Conservation (phyloP, 495 filamentous ascomycete species). For the Hypoxylon cercidicola region DNA sequence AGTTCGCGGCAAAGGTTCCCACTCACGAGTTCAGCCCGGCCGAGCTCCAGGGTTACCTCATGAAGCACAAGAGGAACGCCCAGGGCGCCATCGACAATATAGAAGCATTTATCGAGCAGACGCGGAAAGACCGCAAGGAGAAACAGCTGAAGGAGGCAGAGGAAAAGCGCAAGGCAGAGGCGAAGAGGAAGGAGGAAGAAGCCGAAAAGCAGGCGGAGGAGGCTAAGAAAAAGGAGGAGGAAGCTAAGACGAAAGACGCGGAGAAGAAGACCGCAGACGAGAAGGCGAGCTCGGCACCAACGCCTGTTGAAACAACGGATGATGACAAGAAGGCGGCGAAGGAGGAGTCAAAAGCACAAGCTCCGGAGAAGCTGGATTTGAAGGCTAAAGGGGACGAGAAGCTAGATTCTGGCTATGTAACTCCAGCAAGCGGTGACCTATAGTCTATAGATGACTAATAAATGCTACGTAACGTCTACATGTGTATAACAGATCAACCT, state of each 20-base stretch:
- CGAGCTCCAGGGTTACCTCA: conserved; percentile 80
- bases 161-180: conserved; percentile 53
- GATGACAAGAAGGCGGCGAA: conserved; percentile 20
- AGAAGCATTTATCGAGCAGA: conserved; percentile 66
- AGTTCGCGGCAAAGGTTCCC: conserved; percentile 72
- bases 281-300: conserved; percentile 37
- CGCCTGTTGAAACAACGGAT: conserved; percentile 2
- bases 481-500: background rate
- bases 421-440: conserved; percentile 34
- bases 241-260: conserved; percentile 35
- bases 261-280: conserved; percentile 45
- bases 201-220: conserved; percentile 47
- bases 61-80: conserved; percentile 73
- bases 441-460: conserved; percentile 9
- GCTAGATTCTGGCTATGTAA: conserved; percentile 42
- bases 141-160: conserved; percentile 60
- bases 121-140: conserved; percentile 67
- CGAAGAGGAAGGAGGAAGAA: conserved; percentile 47
- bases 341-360: conserved; percentile 23
- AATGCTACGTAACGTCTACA: conserved; percentile 11
- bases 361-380: conserved; percentile 22
- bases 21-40: conserved; percentile 74
- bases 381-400: conserved; percentile 32
- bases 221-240: conserved; percentile 39
- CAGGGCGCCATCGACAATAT: conserved; percentile 67